These are phyloP conservation scores for Trichopus zeylanicus DNA, from an alignment of 116 monocot species.

Conservation along the genomic window DNA sequence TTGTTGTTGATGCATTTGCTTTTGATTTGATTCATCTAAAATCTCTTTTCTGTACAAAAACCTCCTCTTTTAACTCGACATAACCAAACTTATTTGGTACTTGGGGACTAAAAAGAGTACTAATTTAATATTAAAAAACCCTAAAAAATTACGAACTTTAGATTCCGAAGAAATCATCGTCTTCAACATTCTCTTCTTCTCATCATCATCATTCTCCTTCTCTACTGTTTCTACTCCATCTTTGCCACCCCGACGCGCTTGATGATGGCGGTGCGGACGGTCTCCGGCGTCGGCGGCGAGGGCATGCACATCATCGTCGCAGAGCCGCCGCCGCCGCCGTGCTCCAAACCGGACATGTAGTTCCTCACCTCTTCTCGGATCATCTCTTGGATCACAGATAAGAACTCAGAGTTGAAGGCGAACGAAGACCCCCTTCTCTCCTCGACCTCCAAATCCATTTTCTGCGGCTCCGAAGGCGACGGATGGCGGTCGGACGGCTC, in stretches of 20 bases:
- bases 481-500: no score
- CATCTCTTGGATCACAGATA: slow-evolving; percentile 68
- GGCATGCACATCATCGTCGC: slow-evolving; percentile 1
- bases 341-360: slow-evolving; percentile 37
- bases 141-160: no score
- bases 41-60: no score
- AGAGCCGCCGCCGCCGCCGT: background rate
- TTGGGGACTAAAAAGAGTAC: no score
- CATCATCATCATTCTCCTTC: background rate
- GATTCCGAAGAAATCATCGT: background rate
- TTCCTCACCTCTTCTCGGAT: slow-evolving; percentile 62
- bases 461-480: background rate
- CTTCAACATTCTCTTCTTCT: background rate
- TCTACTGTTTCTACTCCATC: slow-evolving; percentile 30
- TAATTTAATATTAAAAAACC: no score
- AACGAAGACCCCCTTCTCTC: background rate
- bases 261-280: slow-evolving; percentile 19
- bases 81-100: no score
- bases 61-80: no score
- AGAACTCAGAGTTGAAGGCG: slow-evolving; percentile 35
- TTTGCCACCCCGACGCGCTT: slow-evolving; percentile 45
- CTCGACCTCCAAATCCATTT: background rate
- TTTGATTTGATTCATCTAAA: no score
- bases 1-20: no score
- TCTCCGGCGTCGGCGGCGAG: slow-evolving; percentile 6